Evolutionary conservation across 164 flowering plant species (phyloP).

Genomic region (Annona squamosa): DNA sequence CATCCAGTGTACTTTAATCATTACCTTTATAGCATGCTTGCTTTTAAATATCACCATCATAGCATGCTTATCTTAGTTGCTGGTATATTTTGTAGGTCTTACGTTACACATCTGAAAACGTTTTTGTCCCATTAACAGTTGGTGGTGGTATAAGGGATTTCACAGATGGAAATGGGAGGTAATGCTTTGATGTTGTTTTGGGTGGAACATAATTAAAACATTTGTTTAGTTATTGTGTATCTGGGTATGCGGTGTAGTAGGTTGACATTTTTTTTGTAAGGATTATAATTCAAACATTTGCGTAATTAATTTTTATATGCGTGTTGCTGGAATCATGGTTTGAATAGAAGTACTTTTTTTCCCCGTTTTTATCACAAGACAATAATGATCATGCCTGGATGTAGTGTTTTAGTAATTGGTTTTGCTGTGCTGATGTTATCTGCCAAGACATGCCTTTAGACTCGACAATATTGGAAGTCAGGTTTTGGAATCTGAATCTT

Average conservation of each 20-base stretch:
- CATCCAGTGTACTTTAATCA: neutral
- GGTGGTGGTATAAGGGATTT: conserved; percentile 98
- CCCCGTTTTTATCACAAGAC: neutral
- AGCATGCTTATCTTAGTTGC: neutral
- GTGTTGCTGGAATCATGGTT: neutral
- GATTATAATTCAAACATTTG: neutral
- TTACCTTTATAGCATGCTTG: neutral
- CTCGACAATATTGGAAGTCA: neutral
- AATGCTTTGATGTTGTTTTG: conserved; percentile 4
- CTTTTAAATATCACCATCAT: too few species aligned
- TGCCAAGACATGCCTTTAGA: neutral
- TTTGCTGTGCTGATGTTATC: neutral
- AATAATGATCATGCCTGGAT: neutral
- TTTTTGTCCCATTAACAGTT: conserved; percentile 95
- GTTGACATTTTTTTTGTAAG: neutral
- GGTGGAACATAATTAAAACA: neutral
- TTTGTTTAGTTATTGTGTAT: neutral
- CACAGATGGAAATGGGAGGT: conserved; percentile 97
- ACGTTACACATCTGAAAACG: conserved; percentile 78
- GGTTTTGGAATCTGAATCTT: neutral
- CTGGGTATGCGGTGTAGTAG: conserved; percentile 74
- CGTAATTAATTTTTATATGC: neutral
- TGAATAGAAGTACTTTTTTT: neutral
- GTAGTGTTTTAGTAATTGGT: neutral
- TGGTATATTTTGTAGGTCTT: conserved; percentile 44